Evolutionary conservation across 139 green algal species (phyloP).

Genomic region (Volvox reticuliferus): DNA sequence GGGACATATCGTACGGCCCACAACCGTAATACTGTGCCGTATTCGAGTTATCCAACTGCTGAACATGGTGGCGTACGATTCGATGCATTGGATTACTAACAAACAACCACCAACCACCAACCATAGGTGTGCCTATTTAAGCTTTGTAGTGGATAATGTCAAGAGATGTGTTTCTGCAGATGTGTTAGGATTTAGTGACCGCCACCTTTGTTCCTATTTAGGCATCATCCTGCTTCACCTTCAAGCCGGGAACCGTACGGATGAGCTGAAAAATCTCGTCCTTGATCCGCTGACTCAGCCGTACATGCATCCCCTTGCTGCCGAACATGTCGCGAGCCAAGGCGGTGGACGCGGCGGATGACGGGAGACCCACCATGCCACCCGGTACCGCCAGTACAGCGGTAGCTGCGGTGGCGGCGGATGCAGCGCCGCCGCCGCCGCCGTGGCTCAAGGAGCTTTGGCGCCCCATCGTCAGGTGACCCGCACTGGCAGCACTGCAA

Average conservation of each 20-base stretch:
- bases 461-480: background rate
- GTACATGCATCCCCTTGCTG: slow-evolving; percentile 13
- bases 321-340: background rate
- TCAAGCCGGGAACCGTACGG: slow-evolving; percentile 52
- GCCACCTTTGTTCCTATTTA: no score
- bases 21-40: no score
- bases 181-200: no score
- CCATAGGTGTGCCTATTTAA: no score
- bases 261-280: slow-evolving; percentile 52
- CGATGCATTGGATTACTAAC: no score
- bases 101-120: no score
- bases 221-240: slow-evolving; percentile 19
- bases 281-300: slow-evolving; percentile 39
- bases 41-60: no score
- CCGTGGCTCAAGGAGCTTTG: background rate
- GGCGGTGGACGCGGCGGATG: background rate
- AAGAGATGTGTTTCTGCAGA: no score
- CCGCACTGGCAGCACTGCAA: background rate
- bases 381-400: background rate
- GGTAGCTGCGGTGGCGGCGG: background rate
- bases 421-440: background rate
- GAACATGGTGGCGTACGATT: no score
- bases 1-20: no score
- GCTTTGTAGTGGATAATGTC: no score
- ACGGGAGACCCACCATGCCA: background rate